Evolutionary conservation across 225 moss, liverwort and hornwort species (phyloP).

Genomic region (Rhytidiadelphus loreus): DNA sequence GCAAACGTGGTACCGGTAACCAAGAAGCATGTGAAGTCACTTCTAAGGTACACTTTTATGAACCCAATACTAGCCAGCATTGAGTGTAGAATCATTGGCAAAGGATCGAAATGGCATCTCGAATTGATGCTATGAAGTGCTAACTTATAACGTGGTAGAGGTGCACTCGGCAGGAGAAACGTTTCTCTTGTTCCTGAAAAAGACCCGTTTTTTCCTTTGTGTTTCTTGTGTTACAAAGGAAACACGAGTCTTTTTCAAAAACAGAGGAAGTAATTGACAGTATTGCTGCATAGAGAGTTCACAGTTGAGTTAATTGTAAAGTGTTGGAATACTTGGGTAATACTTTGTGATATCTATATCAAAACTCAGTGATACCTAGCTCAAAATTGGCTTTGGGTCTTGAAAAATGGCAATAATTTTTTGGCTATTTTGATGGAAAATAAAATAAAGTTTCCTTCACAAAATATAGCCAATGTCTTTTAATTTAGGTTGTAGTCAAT

Average conservation of each 20-base stretch:
- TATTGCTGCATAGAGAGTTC: no score
- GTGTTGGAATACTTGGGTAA: not conserved
- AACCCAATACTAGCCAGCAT: no score
- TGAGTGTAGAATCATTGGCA: not conserved
- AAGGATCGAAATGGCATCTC: not conserved
- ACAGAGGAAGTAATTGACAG: no score
- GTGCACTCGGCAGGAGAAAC: not conserved
- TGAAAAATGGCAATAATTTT: no score
- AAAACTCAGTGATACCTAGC: fast-evolving
- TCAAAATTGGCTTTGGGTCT: not conserved
- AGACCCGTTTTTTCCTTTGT: no score
- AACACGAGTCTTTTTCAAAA: no score
- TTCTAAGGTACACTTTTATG: not conserved
- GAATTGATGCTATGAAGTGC: not conserved
- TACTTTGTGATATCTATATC: not conserved
- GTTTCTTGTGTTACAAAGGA: no score
- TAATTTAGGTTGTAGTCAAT: not conserved
- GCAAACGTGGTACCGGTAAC: not conserved
- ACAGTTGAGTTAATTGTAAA: no score
- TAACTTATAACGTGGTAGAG: not conserved
- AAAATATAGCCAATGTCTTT: not conserved
- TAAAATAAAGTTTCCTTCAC: not conserved
- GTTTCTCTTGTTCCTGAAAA: no score
- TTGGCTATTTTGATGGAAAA: not conserved
- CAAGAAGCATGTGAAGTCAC: not conserved